Evolutionary conservation across 2,329 filamentous ascomycete genomes (phyloP).

Genomic region (Camptophora hylomeconis): DNA sequence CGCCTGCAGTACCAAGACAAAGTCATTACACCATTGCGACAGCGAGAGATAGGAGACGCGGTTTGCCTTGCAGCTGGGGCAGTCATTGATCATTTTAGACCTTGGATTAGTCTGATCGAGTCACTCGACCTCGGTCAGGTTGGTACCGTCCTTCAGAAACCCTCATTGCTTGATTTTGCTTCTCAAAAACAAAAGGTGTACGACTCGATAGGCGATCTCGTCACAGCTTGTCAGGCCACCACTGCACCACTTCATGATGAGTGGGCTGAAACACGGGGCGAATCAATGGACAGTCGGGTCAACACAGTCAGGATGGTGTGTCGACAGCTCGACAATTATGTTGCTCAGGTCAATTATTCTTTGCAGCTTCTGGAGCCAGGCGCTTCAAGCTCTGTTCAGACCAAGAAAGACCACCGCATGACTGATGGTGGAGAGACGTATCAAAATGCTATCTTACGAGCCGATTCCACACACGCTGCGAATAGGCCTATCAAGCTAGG

Average conservation of each 20-base stretch:
- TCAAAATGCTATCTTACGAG: conserved; percentile 43
- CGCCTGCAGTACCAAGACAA: conserved; percentile 66
- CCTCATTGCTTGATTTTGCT: conserved; percentile 75
- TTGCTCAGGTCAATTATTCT: conserved; percentile 77
- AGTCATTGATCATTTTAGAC: conserved; percentile 77
- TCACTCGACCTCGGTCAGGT: conserved; percentile 78
- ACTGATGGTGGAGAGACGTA: conserved; percentile 30
- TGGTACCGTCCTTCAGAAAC: conserved; percentile 65
- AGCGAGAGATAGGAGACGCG: conserved; percentile 68
- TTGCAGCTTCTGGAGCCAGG: conserved; percentile 62
- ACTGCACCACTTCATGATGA: conserved; percentile 85
- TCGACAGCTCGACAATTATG: conserved; percentile 71
- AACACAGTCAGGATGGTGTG: conserved; percentile 66
- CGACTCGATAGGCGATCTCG: conserved; percentile 79
- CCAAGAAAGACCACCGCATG: conserved; percentile 33
- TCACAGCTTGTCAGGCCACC: conserved; percentile 81
- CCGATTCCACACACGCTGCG: conserved; percentile 20
- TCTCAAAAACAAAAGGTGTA: conserved; percentile 88
- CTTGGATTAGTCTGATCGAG: conserved; percentile 81
- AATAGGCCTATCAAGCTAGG: conserved; percentile 24
- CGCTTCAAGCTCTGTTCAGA: conserved; percentile 44
- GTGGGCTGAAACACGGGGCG: conserved; percentile 85
- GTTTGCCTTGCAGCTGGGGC: conserved; percentile 66
- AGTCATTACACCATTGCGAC: conserved; percentile 63
- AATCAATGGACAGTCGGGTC: conserved; percentile 75